These are phyloP conservation scores for Aspergillus sp. DNA, from an alignment of 2,329 filamentous ascomycete species.

Conservation along the genomic window DNA sequence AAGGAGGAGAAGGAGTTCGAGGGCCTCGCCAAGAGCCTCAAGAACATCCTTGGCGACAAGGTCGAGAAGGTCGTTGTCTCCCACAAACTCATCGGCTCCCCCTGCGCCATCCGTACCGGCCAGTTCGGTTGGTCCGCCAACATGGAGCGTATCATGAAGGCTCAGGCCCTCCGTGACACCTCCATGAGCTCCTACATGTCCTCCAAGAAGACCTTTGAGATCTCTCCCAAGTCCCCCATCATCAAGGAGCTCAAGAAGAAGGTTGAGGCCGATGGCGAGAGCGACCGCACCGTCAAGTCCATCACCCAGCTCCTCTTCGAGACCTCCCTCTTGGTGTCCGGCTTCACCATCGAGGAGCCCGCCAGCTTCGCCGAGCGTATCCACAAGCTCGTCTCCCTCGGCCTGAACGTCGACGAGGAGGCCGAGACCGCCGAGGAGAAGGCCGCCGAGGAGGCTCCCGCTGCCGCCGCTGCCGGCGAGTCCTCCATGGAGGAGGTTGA, in stretches of 20 bases:
- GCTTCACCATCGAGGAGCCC: constrained; percentile 99
- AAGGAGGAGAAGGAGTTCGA: constrained; percentile 98
- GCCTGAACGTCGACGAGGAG: constrained; percentile 95
- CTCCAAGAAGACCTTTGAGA: constrained; percentile 99
- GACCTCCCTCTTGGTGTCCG: constrained; percentile 96
- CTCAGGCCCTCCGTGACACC: constrained; percentile 98
- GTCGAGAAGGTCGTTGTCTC: constrained; percentile 99
- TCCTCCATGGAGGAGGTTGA: constrained; percentile 99
- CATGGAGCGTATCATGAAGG: constrained; percentile 99
- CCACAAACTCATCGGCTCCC: constrained; percentile 91
- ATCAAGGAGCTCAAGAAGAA: constrained; percentile 99
- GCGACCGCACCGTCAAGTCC: constrained; percentile 98
- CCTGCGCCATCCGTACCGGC: constrained; percentile 98
- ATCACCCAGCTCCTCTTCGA: constrained; percentile 98
- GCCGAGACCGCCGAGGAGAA: constrained; percentile 66
- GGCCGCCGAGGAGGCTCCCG: constrained; percentile 56
- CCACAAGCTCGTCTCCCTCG: constrained; percentile 98
- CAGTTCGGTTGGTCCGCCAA: constrained; percentile 99
- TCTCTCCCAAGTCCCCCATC: constrained; percentile 97
- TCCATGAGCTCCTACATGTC: constrained; percentile 99
- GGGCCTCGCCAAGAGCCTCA: constrained; percentile 88
- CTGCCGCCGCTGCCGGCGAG: constrained; percentile 69
- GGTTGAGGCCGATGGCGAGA: constrained; percentile 96
- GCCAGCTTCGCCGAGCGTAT: constrained; percentile 98
- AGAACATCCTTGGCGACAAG: constrained; percentile 99